Percentiles rank a stretch among this genome's conserved stretches.
These are phyloP conservation scores for Cladorrhinum sp. DNA, from an alignment of 2,329 filamentous ascomycete genomes.

Conservation along the genomic window DNA sequence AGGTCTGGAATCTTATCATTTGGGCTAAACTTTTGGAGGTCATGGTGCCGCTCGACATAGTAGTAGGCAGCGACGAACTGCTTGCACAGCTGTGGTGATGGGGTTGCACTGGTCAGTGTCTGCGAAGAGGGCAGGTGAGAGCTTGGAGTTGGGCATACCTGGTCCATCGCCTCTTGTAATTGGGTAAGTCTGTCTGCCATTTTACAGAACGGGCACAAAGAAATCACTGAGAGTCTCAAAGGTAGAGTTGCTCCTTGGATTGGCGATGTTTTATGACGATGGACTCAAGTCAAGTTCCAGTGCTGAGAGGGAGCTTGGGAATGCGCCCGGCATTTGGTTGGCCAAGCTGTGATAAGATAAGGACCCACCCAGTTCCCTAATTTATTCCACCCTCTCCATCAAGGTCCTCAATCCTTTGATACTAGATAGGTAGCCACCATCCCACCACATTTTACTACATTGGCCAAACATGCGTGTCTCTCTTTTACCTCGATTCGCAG, in stretches of 20 bases:
- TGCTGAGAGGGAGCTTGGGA: not conserved
- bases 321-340: constrained; percentile 7
- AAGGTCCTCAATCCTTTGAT: not conserved
- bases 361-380: not conserved
- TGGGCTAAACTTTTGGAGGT: constrained; percentile 57
- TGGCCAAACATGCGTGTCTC: constrained; percentile 4
- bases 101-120: constrained; percentile 1
- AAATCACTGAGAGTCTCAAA: not conserved
- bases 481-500: not conserved
- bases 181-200: constrained; percentile 80
- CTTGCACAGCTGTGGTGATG: constrained; percentile 54
- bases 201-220: not conserved
- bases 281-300: not conserved
- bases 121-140: not conserved
- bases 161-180: constrained; percentile 79
- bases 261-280: not conserved
- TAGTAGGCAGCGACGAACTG: constrained; percentile 67
- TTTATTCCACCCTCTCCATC: not conserved
- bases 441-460: not conserved
- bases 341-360: constrained; percentile 15
- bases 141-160: constrained; percentile 50
- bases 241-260: not conserved
- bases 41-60: constrained; percentile 66
- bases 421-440: not conserved
- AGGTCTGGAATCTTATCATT: constrained; percentile 58